Evolutionary conservation across 352 stramenopile species (phyloP).

Genomic region (Phytopythium cucurbitacearum): DNA sequence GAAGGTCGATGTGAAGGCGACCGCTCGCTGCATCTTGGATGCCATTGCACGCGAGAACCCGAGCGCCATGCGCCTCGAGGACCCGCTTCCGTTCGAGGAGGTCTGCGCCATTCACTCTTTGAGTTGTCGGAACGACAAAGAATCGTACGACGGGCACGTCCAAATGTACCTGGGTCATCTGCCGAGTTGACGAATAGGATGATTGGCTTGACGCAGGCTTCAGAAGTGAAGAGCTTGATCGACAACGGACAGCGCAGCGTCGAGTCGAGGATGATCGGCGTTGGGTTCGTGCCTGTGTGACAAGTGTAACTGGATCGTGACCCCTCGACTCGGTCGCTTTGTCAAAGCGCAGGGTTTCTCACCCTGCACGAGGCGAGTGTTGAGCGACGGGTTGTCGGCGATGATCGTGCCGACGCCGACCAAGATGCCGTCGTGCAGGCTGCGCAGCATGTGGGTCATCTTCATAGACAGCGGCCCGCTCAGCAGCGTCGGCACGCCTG

Average conservation of each 20-base stretch:
- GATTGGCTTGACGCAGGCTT: conserved; percentile 64
- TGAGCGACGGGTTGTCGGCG: conserved; percentile 87
- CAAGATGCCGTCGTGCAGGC: conserved; percentile 84
- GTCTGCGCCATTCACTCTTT: conserved; percentile 18
- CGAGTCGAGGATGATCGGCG: conserved; percentile 75
- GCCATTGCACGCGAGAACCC: conserved; percentile 32
- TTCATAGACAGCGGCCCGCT: conserved; percentile 68
- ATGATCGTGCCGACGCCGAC: conserved; percentile 83
- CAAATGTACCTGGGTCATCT: conserved; percentile 17
- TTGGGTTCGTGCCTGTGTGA: conserved; percentile 44
- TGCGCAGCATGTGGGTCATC: conserved; percentile 87
- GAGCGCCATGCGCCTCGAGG: conserved; percentile 43
- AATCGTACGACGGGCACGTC: background rate
- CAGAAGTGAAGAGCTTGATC: conserved; percentile 78
- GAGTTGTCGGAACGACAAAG: background rate
- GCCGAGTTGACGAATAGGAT: conserved; percentile 35
- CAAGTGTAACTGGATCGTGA: background rate
- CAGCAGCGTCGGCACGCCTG: conserved; percentile 62
- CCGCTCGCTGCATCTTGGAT: conserved; percentile 7
- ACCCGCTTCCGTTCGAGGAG: conserved; percentile 21
- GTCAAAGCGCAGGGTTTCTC: conserved; percentile 3
- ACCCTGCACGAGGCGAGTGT: conserved; percentile 59
- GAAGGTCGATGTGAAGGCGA: conserved; percentile 44
- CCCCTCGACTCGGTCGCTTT: background rate
- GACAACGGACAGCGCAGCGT: conserved; percentile 49